Base-by-base conservation (phyloP, 78 protist species). In the Corallochytrium limacisporum region DNA sequence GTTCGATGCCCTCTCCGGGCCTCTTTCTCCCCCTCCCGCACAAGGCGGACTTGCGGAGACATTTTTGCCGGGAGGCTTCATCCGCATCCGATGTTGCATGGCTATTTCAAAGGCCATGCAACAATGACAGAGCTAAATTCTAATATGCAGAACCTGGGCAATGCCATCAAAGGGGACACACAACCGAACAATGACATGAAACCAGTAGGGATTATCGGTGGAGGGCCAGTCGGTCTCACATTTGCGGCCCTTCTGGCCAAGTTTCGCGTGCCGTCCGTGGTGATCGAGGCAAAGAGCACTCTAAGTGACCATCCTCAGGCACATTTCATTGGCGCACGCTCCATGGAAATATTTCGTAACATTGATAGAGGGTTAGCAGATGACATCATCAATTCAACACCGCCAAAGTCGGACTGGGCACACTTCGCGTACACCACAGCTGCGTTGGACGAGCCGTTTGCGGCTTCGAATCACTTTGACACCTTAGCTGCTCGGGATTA, bases 181-280 rank as follows among this genome's bases (percentile, higher is more conserved):
- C n/a, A n/a, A n/a, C n/a, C n/a, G n/a, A n/a, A n/a, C n/a, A n/a
- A n/a, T n/a, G n/a, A n/a, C n/a, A n/a, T n/a, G n/a, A n/a, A n/a
- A n/a, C n/a, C n/a, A n/a, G n/a, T n/a, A n/a, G n/a, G n/a, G n/a
- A 57, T 57, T 13, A 48, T 39, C 22, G 65, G 65, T 22, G 65
- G 65, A 36, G 65, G 65, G 6, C 65, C 65, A n/a, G 49, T 57
- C 49, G 65, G 65, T 7, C 65, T 57, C 12, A 24, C 12, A 33
- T 1, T 28, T 8, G 28, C 65, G 20, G 7, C 4, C 10, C 47
- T 39, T 12, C 65, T 57, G 29, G 28, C 49, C 28, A 7, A 24
- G 24, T 22, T 4, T 22, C 51, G 65, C 47, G 65, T 57, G 15
- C 47, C 36, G 3, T 15, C 29, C 36, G 6, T 38, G 1, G 44